Base-by-base conservation (phyloP, 805 yeast species). In the Kazachstania africana region DNA sequence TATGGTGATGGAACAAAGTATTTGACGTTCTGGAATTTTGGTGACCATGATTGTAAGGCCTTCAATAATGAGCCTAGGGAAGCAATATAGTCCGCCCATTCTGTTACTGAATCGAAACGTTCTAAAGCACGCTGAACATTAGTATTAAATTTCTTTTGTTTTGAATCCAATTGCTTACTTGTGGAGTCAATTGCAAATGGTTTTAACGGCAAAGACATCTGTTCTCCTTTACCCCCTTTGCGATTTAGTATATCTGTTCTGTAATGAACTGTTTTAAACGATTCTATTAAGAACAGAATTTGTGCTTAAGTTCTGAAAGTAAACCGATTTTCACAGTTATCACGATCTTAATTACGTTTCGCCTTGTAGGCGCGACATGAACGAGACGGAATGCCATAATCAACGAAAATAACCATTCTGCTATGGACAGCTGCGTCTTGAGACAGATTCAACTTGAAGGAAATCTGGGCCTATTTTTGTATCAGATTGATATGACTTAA, bases 11-110 rank as follows among this genome's bases (percentile, higher is more conserved):
- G 97, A 9, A 88, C 64, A 68, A 73, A 72, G 37, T 70, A 63
- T 27, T 56, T 53, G 9, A 52, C 55, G 21, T 55, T 48, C 42
- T 50, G 35, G 29, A 57, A 40, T 42, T 51, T 40, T 44, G 66
- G 57, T 38, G 60, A 25, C 68, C 66, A 44, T 53, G 66, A 57
- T 36, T 68, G 71, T 25, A 87, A 55, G 0, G 93, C 76, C 50
- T 84, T 82, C 36, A 75, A 74, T 5, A 93, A 66, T 37, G 80
- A 73, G 2, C 88, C 75, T 27, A 93, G 62, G 51, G 83, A 87
- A 15, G 96, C 78, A 35, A 91, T 91, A 53, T 88, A 85, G 52
- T 91, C 98, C 10, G 98, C 97, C 99, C 99, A 91, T 60, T 91
- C 98, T 20, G 75, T 80, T 2, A 85, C 78, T 2, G 80, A 60